These are phyloP conservation scores for Diaporthe ilicicola DNA, from an alignment of 2,329 filamentous ascomycete genomes.

Conservation along the genomic window DNA sequence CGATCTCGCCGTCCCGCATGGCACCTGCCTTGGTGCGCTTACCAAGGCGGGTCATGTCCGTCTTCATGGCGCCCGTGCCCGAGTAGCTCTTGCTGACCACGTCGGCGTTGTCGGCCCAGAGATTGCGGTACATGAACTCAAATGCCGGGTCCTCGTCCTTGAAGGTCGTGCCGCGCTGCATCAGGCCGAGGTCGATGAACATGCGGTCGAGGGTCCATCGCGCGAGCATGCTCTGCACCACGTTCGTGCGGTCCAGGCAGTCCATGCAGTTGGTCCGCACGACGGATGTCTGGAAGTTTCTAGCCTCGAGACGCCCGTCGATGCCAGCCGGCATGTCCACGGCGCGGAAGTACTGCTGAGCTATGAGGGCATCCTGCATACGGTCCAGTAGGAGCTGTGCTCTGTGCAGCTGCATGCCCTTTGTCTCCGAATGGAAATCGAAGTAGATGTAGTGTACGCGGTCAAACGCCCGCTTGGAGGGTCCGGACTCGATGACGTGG, in stretches of 20 bases:
- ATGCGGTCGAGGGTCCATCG: constrained; percentile 89
- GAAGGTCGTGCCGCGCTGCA: constrained; percentile 79
- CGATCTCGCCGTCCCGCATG: constrained; percentile 87
- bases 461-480: constrained; percentile 72
- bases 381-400: constrained; percentile 87
- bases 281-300: constrained; percentile 84
- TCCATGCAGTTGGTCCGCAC: constrained; percentile 99
- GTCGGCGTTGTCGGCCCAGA: constrained; percentile 99
- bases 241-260: constrained; percentile 96
- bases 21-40: constrained; percentile 86
- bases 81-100: constrained; percentile 93
- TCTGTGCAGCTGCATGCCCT: constrained; percentile 92
- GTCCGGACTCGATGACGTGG: constrained; percentile 74
- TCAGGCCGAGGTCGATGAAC: constrained; percentile 83
- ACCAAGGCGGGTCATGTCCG: constrained; percentile 94
- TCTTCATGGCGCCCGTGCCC: constrained; percentile 96
- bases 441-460: constrained; percentile 97
- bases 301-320: constrained; percentile 79
- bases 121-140: constrained; percentile 91
- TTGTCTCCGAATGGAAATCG: constrained; percentile 98
- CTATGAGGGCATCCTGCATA: constrained; percentile 76
- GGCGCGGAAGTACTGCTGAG: constrained; percentile 92
- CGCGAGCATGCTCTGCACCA: constrained; percentile 96
- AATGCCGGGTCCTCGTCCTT: constrained; percentile 80
- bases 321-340: constrained; percentile 80